Percentiles rank a stretch among this genome's conserved stretches.
These are phyloP conservation scores for Aeschynomene evenia DNA, from an alignment of 306 rosid genomes.

Conservation along the genomic window DNA sequence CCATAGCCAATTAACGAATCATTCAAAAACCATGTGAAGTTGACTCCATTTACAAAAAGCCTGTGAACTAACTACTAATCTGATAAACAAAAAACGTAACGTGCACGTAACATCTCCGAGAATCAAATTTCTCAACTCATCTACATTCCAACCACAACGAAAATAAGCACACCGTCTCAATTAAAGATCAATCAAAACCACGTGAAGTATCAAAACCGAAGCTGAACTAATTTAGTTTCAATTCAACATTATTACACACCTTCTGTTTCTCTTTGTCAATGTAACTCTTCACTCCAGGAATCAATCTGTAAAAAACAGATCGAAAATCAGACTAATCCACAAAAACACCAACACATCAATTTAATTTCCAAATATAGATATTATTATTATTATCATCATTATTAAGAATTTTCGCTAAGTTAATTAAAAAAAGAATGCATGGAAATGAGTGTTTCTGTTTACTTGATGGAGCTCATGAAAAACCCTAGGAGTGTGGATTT, in stretches of 20 bases:
- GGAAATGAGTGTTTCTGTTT: neutral
- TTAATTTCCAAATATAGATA: too few species aligned
- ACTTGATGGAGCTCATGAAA: slow-evolving; percentile 42
- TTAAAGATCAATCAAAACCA: neutral
- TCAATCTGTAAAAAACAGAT: slow-evolving; percentile 36
- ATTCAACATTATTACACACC: slow-evolving; percentile 28
- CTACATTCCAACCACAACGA: neutral
- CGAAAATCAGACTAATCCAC: neutral
- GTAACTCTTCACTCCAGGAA: slow-evolving; percentile 46
- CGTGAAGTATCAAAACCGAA: neutral
- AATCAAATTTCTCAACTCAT: neutral
- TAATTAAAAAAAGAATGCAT: neutral
- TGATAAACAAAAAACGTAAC: too few species aligned
- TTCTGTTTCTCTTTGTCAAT: slow-evolving; percentile 44
- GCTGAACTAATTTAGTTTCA: neutral
- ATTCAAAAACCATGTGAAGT: neutral
- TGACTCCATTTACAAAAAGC: neutral
- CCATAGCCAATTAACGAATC: neutral
- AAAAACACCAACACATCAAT: neutral
- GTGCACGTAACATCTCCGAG: too few species aligned
- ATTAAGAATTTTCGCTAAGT: neutral
- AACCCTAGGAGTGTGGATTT: slow-evolving; percentile 44
- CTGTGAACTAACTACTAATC: too few species aligned
- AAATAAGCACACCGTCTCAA: neutral
- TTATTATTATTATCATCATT: neutral